Percentiles rank a stretch among this genome's conserved stretches.
phyloP scores from a whole-genome alignment of 768 basidiomycete genomes.

The Phaffia tasmanica region DNA sequence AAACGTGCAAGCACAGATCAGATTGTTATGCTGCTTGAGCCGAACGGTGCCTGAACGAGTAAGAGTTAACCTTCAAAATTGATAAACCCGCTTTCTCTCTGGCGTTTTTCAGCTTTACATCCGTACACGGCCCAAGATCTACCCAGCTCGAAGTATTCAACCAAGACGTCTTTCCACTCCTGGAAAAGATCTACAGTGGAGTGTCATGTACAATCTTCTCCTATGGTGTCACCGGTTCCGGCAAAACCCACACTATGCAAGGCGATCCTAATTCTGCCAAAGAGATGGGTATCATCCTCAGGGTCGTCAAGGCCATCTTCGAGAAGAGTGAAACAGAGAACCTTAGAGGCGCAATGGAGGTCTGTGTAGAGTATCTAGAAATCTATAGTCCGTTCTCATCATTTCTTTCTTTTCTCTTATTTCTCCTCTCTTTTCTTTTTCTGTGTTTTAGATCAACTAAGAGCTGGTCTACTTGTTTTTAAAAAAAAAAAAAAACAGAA shows the following conservation, averaged over 20 bases:
- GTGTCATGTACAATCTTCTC: constrained; percentile 46
- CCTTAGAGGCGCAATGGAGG: constrained; percentile 34
- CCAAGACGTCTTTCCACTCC: constrained; percentile 61
- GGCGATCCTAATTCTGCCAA: constrained; percentile 45
- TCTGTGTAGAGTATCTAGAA: constrained; percentile 46
- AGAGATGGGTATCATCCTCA: constrained; percentile 75
- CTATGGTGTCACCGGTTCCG: constrained; percentile 39
- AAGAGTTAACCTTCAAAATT: background rate
- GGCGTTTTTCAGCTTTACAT: constrained; percentile 8
- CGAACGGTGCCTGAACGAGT: background rate
- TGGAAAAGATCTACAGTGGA: constrained; percentile 66
- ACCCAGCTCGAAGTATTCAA: constrained; percentile 67
- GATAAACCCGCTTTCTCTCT: background rate
- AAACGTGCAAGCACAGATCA: no score
- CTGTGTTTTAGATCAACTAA: constrained; percentile 38
- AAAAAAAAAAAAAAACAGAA: constrained; percentile 58
- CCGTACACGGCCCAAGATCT: constrained; percentile 30
- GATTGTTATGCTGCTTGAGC: background rate
- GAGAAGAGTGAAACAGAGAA: constrained; percentile 8
- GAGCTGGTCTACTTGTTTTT: background rate
- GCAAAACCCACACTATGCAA: constrained; percentile 64
- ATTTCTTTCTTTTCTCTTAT: constrained; percentile 32
- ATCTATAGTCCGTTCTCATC: constrained; percentile 41
- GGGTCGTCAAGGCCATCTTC: constrained; percentile 53
- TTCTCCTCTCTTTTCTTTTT: background rate